Percentiles rank a stretch among this genome's conserved stretches.
Conservation (phyloP, 2,329 filamentous ascomycete species). For the Botryosphaeria dothidea region DNA sequence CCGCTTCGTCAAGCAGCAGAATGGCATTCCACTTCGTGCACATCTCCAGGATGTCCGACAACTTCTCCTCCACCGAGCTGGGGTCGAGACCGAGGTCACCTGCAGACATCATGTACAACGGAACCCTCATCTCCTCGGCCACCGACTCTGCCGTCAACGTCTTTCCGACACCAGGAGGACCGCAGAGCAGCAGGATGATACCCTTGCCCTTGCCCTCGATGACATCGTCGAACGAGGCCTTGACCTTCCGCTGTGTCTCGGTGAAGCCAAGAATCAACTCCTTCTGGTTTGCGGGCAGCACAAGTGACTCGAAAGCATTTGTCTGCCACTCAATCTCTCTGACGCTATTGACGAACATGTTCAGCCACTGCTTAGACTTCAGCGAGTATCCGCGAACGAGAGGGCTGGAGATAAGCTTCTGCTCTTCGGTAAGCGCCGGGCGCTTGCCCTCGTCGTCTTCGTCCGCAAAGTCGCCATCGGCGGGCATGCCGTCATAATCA, state of each 20-base stretch:
- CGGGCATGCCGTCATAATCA: slow-evolving; percentile 26
- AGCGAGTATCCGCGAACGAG: slow-evolving; percentile 32
- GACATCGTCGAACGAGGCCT: slow-evolving; percentile 50
- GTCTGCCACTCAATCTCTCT: slow-evolving; percentile 47
- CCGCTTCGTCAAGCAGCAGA: slow-evolving; percentile 54
- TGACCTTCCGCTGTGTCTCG: slow-evolving; percentile 43
- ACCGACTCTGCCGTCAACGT: slow-evolving; percentile 39
- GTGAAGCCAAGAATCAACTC: slow-evolving; percentile 50
- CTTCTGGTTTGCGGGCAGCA: slow-evolving; percentile 51
- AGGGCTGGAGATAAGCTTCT: slow-evolving; percentile 31
- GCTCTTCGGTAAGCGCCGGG: slow-evolving; percentile 27
- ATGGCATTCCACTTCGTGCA: slow-evolving; percentile 53
- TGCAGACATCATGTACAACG: slow-evolving; percentile 49
- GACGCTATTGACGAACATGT: slow-evolving; percentile 35
- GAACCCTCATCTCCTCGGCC: slow-evolving; percentile 49
- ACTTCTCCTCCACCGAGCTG: slow-evolving; percentile 44
- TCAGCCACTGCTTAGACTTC: slow-evolving; percentile 31
- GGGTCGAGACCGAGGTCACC: slow-evolving; percentile 53
- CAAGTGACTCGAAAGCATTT: slow-evolving; percentile 49
- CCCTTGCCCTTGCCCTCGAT: slow-evolving; percentile 56
- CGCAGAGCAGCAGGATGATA: slow-evolving; percentile 50
- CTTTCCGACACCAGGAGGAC: slow-evolving; percentile 55
- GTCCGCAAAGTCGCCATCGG: slow-evolving; percentile 33
- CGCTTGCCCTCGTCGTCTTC: slow-evolving; percentile 29
- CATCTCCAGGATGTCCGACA: slow-evolving; percentile 51